phyloP scores from a whole-genome alignment of 208 protist species.

The Wallacemonas rigidus region DNA sequence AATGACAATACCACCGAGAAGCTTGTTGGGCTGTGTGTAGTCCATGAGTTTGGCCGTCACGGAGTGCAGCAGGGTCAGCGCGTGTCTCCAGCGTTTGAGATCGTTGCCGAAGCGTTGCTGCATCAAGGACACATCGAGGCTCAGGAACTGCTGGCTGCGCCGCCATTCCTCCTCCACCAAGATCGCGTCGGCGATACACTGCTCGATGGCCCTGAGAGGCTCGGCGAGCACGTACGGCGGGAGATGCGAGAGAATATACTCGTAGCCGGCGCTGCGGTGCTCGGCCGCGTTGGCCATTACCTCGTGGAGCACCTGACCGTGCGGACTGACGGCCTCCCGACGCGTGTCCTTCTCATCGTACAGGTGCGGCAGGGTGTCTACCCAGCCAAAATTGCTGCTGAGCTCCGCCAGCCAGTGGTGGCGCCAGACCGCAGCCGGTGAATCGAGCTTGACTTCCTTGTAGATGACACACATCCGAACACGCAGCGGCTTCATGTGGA shows the following conservation, averaged over 20 bases:
- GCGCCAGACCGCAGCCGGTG: slow-evolving; percentile 58
- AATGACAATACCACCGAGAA: slow-evolving; percentile 84
- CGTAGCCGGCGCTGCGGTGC: slow-evolving; percentile 36
- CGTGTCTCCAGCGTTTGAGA: slow-evolving; percentile 69
- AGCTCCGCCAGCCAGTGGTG: slow-evolving; percentile 83
- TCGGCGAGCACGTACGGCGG: slow-evolving; percentile 49
- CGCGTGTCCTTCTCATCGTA: slow-evolving; percentile 54
- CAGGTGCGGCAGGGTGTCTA: slow-evolving; percentile 68
- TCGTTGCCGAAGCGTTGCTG: slow-evolving; percentile 82
- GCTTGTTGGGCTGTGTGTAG: slow-evolving; percentile 85
- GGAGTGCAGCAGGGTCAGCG: slow-evolving; percentile 63
- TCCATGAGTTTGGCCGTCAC: slow-evolving; percentile 79
- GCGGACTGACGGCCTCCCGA: slow-evolving; percentile 19
- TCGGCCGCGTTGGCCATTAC: neutral
- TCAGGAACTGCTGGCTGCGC: slow-evolving; percentile 82
- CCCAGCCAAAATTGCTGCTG: slow-evolving; percentile 72
- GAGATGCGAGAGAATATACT: slow-evolving; percentile 57
- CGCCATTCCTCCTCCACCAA: slow-evolving; percentile 82
- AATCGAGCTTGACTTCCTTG: slow-evolving; percentile 74
- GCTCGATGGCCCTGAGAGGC: slow-evolving; percentile 79
- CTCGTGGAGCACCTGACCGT: slow-evolving; percentile 1
- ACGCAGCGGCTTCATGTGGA: slow-evolving; percentile 77
- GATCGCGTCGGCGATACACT: slow-evolving; percentile 72
- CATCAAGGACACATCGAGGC: slow-evolving; percentile 78
- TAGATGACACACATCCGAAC: slow-evolving; percentile 82